phyloP scores from a whole-genome alignment of 768 basidiomycete genomes.

The Panaeolus papilionaceus region DNA sequence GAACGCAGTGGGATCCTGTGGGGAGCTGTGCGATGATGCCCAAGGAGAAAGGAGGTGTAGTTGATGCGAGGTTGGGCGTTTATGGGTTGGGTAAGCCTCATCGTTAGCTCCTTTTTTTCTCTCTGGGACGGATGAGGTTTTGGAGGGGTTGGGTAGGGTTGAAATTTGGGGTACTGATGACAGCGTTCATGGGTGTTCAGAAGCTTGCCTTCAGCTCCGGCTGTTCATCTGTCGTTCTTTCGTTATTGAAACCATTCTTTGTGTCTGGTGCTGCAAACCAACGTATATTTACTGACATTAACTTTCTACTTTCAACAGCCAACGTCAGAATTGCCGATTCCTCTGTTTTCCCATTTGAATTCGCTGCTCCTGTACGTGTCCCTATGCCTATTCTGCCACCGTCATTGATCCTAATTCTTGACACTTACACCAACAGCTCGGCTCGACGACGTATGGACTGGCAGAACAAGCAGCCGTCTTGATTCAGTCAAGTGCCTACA shows the following conservation, averaged over 20 bases:
- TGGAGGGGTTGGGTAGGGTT: neutral
- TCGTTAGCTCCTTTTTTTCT: neutral
- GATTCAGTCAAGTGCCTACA: slow-evolving; percentile 19
- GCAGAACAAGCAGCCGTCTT: slow-evolving; percentile 36
- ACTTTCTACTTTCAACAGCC: slow-evolving; percentile 24
- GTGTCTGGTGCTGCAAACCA: too few relatives aligned
- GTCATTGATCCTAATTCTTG: neutral
- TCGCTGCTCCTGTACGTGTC: slow-evolving; percentile 38
- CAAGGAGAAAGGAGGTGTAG: slow-evolving; percentile 35
- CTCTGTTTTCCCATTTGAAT: slow-evolving; percentile 58
- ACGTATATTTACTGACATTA: neutral
- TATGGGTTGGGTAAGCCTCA: slow-evolving; percentile 35
- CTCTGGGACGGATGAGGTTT: neutral
- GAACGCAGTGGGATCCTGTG: slow-evolving; percentile 65
- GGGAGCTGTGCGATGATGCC: slow-evolving; percentile 40
- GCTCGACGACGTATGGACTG: slow-evolving; percentile 34
- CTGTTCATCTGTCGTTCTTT: too few relatives aligned
- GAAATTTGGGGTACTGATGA: too few relatives aligned
- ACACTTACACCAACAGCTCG: slow-evolving; percentile 27
- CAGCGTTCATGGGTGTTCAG: too few relatives aligned
- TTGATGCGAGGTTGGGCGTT: slow-evolving; percentile 35
- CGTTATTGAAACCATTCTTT: too few relatives aligned
- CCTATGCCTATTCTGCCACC: neutral
- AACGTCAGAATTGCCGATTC: slow-evolving; percentile 68
- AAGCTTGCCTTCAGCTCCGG: too few relatives aligned